A percentile compares a stretch with the other conserved stretches of the same genome.
Evolutionary conservation across 257 asterid genomes (phyloP).

Genomic region (Solanum appendiculatum): DNA sequence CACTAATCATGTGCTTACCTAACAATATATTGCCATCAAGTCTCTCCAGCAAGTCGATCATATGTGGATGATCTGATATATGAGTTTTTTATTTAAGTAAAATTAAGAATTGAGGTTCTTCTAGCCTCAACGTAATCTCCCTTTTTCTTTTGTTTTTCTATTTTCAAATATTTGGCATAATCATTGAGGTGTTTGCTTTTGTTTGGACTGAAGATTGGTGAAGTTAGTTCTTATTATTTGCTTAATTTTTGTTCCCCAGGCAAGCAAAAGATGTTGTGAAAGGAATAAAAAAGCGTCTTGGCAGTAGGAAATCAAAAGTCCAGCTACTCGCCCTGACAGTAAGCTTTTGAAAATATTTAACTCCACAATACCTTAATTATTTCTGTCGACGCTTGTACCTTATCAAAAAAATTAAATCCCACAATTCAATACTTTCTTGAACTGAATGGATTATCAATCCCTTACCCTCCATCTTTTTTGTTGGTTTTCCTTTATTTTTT

Average conservation of each 20-base stretch:
- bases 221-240: background rate
- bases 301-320: slow-evolving; percentile 4
- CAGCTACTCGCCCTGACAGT: slow-evolving; percentile 9
- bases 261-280: slow-evolving; percentile 6
- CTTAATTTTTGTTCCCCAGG: slow-evolving; percentile 1
- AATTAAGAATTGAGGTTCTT: background rate
- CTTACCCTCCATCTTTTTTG: background rate
- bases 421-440: background rate
- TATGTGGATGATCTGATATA: background rate
- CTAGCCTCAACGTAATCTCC: background rate
- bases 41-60: background rate
- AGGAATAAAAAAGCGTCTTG: slow-evolving; percentile 1
- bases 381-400: background rate
- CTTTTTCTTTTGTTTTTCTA: background rate
- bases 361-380: background rate
- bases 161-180: background rate
- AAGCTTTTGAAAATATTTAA: background rate
- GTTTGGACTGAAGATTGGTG: background rate
- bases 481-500: background rate
- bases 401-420: background rate
- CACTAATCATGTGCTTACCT: background rate
- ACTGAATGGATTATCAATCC: background rate
- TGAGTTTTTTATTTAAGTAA: background rate
- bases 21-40: background rate
- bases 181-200: background rate